Evolutionary conservation across 768 basidiomycete species (phyloP).

Genomic region (Suillus fuscotomentosus): DNA sequence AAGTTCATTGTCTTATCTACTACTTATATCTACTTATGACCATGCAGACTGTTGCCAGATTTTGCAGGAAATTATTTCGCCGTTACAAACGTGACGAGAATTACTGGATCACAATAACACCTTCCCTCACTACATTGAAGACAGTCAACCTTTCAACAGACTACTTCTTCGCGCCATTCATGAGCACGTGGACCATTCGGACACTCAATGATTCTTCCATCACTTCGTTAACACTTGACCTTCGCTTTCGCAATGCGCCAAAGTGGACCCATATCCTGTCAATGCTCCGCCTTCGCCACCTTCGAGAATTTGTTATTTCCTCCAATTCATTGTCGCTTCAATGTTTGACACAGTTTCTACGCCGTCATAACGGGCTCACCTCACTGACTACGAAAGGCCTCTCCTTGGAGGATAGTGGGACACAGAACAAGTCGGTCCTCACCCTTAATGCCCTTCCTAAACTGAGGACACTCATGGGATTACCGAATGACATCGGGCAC

Average conservation of each 20-base stretch:
- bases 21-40: background rate
- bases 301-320: constrained; percentile 3
- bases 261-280: background rate
- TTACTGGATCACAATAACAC: constrained; percentile 1
- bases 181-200: constrained; percentile 3
- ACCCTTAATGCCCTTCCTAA: background rate
- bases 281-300: constrained; percentile 2
- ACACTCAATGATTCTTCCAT: constrained; percentile 3
- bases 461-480: background rate
- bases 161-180: constrained; percentile 1
- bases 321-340: background rate
- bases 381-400: constrained; percentile 1
- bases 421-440: background rate
- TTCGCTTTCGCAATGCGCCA: constrained; percentile 3
- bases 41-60: background rate
- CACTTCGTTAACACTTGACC: background rate
- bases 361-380: background rate
- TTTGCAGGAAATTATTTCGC: background rate
- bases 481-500: constrained; percentile 1
- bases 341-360: constrained; percentile 1
- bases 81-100: background rate
- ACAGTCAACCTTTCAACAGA: background rate
- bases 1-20: background rate
- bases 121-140: background rate
- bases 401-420: background rate